Percentiles rank a stretch among this genome's conserved stretches.
Evolutionary conservation across 2,329 filamentous ascomycete species (phyloP).

Genomic region (Aureobasidium mangrovei): DNA sequence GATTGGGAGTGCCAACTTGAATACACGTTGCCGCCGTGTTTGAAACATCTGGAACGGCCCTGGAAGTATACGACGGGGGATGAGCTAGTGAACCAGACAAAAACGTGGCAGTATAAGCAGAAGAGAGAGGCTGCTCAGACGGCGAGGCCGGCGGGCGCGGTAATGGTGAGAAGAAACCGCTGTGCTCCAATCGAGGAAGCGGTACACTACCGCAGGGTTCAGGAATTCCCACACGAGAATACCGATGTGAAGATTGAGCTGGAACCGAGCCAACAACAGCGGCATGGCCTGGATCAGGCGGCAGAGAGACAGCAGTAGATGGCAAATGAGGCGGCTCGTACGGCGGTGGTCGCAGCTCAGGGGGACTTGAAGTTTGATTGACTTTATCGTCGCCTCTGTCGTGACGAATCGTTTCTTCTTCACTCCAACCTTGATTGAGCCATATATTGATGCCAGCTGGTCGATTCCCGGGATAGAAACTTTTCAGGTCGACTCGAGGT

Average conservation of each 20-base stretch:
- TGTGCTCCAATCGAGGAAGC: too few species aligned
- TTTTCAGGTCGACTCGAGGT: not conserved
- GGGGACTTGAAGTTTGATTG: not conserved
- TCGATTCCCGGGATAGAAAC: slow-evolving; percentile 3
- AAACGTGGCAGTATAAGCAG: not conserved
- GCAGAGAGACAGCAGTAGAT: too few species aligned
- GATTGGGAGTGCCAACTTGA: too few species aligned
- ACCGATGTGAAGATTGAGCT: too few species aligned
- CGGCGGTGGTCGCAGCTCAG: too few species aligned
- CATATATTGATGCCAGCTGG: not conserved
- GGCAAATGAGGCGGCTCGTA: too few species aligned
- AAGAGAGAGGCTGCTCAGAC: not conserved
- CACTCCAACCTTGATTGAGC: not conserved
- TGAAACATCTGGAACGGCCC: not conserved
- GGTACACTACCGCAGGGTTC: too few species aligned
- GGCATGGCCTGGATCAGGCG: too few species aligned
- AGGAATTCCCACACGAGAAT: too few species aligned
- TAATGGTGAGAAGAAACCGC: too few species aligned
- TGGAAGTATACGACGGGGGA: not conserved
- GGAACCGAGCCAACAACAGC: too few species aligned
- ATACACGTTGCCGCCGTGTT: too few species aligned
- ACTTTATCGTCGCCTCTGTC: not conserved
- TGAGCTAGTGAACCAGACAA: not conserved
- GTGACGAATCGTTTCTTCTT: not conserved
- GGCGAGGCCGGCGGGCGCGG: not conserved